Conservation (phyloP, 768 basidiomycete genomes). For the Polyporus arcularius region DNA sequence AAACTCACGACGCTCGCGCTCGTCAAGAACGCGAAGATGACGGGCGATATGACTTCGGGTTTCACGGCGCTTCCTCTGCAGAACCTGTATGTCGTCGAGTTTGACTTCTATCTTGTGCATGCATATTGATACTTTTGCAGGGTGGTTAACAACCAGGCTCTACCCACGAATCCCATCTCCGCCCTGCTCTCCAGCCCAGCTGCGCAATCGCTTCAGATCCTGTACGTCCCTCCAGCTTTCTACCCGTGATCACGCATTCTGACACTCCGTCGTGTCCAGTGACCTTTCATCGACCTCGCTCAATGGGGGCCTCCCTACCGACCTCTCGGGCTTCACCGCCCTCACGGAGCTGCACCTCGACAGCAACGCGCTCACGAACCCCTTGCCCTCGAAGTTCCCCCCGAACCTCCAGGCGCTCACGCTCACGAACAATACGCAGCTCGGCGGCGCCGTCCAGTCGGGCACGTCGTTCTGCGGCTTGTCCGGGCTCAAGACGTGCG, state of each 20-base stretch:
- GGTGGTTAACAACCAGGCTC: slow-evolving; percentile 37
- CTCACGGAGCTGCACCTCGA: slow-evolving; percentile 42
- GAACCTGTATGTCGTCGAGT: slow-evolving; percentile 37
- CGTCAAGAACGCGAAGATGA: slow-evolving; percentile 43
- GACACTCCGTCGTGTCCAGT: slow-evolving; percentile 15
- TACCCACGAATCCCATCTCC: slow-evolving; percentile 34
- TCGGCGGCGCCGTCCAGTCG: slow-evolving; percentile 32
- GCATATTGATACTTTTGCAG: slow-evolving; percentile 21
- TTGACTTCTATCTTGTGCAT: background rate
- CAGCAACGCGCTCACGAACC: slow-evolving; percentile 36
- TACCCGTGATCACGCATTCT: background rate
- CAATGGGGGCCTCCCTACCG: slow-evolving; percentile 37
- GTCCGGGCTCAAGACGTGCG: slow-evolving; percentile 29
- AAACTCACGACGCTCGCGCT: slow-evolving; percentile 39
- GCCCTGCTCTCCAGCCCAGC: slow-evolving; percentile 33
- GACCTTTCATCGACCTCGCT: slow-evolving; percentile 43
- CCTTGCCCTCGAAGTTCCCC: slow-evolving; percentile 38
- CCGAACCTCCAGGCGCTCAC: slow-evolving; percentile 35
- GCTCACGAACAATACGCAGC: slow-evolving; percentile 39
- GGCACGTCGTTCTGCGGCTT: slow-evolving; percentile 30
- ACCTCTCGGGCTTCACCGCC: slow-evolving; percentile 35
- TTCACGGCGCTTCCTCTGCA: slow-evolving; percentile 36
- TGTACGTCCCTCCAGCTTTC: slow-evolving; percentile 26
- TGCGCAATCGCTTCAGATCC: slow-evolving; percentile 36
- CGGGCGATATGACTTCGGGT: slow-evolving; percentile 38